Base-by-base conservation (phyloP, 2,329 filamentous ascomycete species). In the Colletotrichum noveboracense region DNA sequence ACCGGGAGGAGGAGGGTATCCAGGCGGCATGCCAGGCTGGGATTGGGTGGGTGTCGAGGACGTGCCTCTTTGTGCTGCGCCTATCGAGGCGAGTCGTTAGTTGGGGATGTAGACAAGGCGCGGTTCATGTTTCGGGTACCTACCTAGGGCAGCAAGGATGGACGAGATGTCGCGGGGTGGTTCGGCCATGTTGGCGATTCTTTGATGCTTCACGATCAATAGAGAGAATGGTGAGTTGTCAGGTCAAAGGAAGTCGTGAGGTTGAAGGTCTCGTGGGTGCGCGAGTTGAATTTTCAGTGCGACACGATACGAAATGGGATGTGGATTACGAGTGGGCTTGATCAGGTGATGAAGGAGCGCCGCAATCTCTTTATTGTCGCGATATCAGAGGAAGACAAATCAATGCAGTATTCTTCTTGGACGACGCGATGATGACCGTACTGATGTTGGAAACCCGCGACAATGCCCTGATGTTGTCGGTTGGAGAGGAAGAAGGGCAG, bases 61-160 rank as follows among this genome's bases (percentile, higher is more conserved):
- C 16, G 86, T 82, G 60, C 85, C 85, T 78, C 86, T 84, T 81
- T 89, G 87, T 48, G 87, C 86, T 60, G 86, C 86, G 88, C 79
- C 70, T 78, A 62, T 68, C 66, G 66, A 76, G 36, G 18, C 32
- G 66, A 30, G 38, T 21, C 58, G 79, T 81, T 68, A 64, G 68
- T 60, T 30, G 30, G 82, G 68, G 38, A 60, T 58, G 70, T 60
- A 64, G 72, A 56, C 36, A 18, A 75, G 62, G 43, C n/a, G 52
- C 67, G 71, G 32, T 66, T 62, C 52, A 43, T 69, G 72, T 71
- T 61, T 61, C 73, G 64, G 69, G 73, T 71, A 81, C 86, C 80
- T 85, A 89, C 87, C 87, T 71, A 89, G 83, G 76, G 87, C 87
- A 72, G 87, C 87, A 77, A 89, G 83, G 75, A 89, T 88, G 76